A percentile compares a stretch with the other conserved stretches of the same genome.
Conservation (phyloP, 257 asterid species). For the Solanum gandarillasii region DNA sequence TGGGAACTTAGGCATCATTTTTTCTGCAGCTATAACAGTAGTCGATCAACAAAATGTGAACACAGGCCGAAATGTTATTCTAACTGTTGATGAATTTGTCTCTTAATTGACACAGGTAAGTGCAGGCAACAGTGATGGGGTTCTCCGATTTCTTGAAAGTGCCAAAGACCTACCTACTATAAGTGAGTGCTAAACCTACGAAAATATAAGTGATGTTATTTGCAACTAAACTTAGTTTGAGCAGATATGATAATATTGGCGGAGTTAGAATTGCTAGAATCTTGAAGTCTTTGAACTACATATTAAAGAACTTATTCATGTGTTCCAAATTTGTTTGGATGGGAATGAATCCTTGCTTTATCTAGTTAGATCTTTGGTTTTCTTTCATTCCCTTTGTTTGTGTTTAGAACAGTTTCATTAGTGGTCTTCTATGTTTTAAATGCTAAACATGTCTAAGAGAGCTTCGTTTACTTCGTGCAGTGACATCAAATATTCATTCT, state of each 20-base stretch:
- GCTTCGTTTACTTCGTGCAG: slow-evolving; percentile 8
- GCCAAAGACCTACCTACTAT: slow-evolving; percentile 31
- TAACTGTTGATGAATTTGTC: neutral
- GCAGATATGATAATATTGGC: neutral
- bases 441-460: neutral
- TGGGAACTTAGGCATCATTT: neutral
- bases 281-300: neutral
- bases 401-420: neutral
- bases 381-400: neutral
- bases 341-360: neutral
- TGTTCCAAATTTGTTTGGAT: neutral
- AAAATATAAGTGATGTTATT: neutral
- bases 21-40: neutral
- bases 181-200: slow-evolving; percentile 15
- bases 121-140: slow-evolving; percentile 11
- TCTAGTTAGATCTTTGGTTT: neutral
- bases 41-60: neutral
- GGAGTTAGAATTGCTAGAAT: neutral
- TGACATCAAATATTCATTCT: slow-evolving; percentile 28
- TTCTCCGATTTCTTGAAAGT: slow-evolving; percentile 26
- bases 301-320: neutral
- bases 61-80: neutral
- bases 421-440: neutral
- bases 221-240: neutral
- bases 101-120: slow-evolving; percentile 15